Conservation (phyloP, 148 eudicot genomes). For the Simmondsia chinensis region DNA sequence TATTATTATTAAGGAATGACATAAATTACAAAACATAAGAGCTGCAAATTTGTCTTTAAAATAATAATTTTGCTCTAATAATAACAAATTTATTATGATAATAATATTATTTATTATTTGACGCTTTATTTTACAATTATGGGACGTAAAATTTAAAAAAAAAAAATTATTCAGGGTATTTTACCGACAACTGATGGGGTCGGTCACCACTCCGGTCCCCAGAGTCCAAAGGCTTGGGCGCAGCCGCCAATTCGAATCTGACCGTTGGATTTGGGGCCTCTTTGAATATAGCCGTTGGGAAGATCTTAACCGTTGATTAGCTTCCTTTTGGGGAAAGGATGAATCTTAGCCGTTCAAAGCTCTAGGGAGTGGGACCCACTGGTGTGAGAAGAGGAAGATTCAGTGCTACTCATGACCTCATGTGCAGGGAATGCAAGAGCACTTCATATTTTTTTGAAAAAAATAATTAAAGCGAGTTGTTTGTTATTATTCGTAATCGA, state of each 20-base stretch:
- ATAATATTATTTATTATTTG: too few species aligned
- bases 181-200: slow-evolving; percentile 25
- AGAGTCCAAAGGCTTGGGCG: too few species aligned
- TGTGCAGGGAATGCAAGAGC: slow-evolving; percentile 7
- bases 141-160: too few species aligned
- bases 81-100: too few species aligned
- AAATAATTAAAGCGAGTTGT: background rate
- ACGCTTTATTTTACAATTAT: too few species aligned
- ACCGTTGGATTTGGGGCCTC: slow-evolving; percentile 20
- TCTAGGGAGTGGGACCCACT: background rate
- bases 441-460: background rate
- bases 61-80: too few species aligned
- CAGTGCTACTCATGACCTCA: slow-evolving; percentile 4
- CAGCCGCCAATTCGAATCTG: slow-evolving; percentile 23
- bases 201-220: too few species aligned
- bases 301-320: slow-evolving; percentile 6
- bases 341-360: slow-evolving; percentile 10
- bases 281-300: slow-evolving; percentile 4
- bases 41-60: too few species aligned
- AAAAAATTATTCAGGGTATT: background rate
- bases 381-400: background rate
- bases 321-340: slow-evolving; percentile 3
- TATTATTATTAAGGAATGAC: too few species aligned
- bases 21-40: too few species aligned
- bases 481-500: too few species aligned